These are phyloP conservation scores for Tinospora cordifolia DNA, from an alignment of 164 flowering plant genomes.

Conservation along the genomic window DNA sequence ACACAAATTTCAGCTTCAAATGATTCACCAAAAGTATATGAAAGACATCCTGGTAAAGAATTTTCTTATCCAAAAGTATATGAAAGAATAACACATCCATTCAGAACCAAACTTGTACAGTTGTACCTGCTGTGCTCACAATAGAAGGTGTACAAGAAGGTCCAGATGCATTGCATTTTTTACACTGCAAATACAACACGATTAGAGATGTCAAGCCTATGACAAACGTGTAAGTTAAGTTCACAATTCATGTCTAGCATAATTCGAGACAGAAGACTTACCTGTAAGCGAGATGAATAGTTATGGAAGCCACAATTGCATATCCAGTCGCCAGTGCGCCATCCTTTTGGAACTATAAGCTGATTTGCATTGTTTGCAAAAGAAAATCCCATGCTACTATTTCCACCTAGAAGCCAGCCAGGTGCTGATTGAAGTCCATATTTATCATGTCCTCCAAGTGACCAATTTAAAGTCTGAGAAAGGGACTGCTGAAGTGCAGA, in stretches of 20 bases:
- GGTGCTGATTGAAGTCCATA: conserved; percentile 42
- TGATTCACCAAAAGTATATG: neutral
- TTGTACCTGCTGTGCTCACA: conserved; percentile 18
- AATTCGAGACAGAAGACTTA: conserved; percentile 9
- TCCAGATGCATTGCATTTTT: conserved; percentile 68
- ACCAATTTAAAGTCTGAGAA: conserved; percentile 45
- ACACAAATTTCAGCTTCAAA: neutral
- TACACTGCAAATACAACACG: conserved; percentile 54
- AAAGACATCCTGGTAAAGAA: neutral
- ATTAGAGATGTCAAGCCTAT: conserved; percentile 5
- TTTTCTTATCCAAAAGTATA: neutral
- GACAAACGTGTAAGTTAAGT: neutral
- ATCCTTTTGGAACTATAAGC: conserved; percentile 55
- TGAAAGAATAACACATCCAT: conserved; percentile 13
- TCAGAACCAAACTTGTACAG: conserved; percentile 24
- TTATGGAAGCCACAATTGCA: conserved; percentile 93
- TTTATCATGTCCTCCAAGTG: conserved; percentile 39
- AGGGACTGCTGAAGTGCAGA: conserved; percentile 45
- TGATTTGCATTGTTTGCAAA: conserved; percentile 37
- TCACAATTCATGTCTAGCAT: neutral
- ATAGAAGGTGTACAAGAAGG: conserved; percentile 41
- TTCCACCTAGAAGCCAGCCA: conserved; percentile 44
- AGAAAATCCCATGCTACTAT: conserved; percentile 32
- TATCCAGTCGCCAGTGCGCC: conserved; percentile 94
- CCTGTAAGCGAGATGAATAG: conserved; percentile 86